Evolutionary conservation across 129 eudicot genomes (phyloP).

Genomic region (Smallanthus sonchifolius): DNA sequence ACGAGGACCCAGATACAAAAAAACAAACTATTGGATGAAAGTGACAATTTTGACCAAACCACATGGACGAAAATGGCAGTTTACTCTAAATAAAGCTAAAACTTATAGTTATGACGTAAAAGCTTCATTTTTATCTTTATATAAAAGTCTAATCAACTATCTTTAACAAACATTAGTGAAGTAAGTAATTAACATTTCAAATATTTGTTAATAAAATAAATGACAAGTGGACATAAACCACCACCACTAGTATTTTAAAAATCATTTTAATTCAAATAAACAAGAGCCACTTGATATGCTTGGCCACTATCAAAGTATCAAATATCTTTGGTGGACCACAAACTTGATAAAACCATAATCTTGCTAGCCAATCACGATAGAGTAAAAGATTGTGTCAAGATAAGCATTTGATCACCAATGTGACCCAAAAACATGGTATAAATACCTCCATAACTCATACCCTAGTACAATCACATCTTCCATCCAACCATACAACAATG

Average conservation of each 20-base stretch:
- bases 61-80: no score
- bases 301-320: slow-evolving; percentile 2
- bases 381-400: slow-evolving; percentile 30
- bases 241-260: slow-evolving; percentile 2
- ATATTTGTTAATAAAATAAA: no score
- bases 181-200: no score
- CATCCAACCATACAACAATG: slow-evolving; percentile 28
- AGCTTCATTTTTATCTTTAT: no score
- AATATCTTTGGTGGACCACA: slow-evolving; percentile 23
- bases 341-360: slow-evolving; percentile 1
- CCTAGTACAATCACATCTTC: background rate
- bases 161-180: no score
- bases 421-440: slow-evolving; percentile 9
- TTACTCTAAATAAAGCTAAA: no score
- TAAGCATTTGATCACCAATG: slow-evolving; percentile 24
- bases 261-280: background rate
- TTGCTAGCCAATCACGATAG: slow-evolving; percentile 20
- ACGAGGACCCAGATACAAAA: no score
- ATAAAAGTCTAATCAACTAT: no score
- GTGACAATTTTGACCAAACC: no score
- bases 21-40: no score
- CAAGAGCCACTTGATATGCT: slow-evolving; percentile 10
- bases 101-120: no score
- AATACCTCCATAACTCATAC: slow-evolving; percentile 24
- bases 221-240: background rate